These are phyloP conservation scores for Lodderomyces parapsilosis DNA, from an alignment of 1,139 yeast species.

Conservation along the genomic window DNA sequence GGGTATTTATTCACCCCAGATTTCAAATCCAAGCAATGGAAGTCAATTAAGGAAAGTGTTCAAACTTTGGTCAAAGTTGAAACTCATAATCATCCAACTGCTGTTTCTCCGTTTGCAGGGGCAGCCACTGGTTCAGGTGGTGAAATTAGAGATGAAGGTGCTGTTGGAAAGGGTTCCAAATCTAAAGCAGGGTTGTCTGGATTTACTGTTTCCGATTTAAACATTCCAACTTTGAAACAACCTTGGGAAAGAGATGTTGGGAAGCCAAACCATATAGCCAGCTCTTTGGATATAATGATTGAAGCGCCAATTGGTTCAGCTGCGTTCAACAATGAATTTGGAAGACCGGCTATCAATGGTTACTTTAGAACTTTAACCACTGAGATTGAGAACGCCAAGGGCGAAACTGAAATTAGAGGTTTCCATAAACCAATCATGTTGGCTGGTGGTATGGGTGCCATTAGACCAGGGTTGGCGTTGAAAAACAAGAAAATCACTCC, in stretches of 20 bases:
- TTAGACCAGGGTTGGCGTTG: conserved; percentile 88
- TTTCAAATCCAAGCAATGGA: conserved; percentile 69
- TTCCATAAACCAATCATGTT: conserved; percentile 99
- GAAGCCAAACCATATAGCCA: conserved; percentile 89
- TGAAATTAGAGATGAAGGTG: conserved; percentile 99
- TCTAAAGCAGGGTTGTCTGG: conserved; percentile 97
- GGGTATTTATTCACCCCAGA: conserved; percentile 82
- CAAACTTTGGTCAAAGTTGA: conserved; percentile 94
- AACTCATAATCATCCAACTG: conserved; percentile 99
- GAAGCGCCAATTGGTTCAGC: conserved; percentile 99
- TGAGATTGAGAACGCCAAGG: conserved; percentile 59
- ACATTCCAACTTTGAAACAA: conserved; percentile 80
- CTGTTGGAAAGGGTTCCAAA: conserved; percentile 97
- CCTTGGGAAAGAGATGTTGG: conserved; percentile 95
- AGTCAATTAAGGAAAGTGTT: conserved; percentile 69
- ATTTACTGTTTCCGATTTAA: conserved; percentile 85
- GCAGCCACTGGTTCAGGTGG: conserved; percentile 99
- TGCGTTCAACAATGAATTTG: conserved; percentile 97
- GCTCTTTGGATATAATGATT: conserved; percentile 90
- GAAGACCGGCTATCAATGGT: conserved; percentile 96
- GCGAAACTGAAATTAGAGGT: conserved; percentile 80
- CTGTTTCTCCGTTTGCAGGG: conserved; percentile 98
- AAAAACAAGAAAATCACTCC: conserved; percentile 88
- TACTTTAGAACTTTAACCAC: conserved; percentile 95
- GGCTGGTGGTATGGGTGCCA: conserved; percentile 98